phyloP scores from a whole-genome alignment of 2,329 filamentous ascomycete species.

The Venturia nashicola region DNA sequence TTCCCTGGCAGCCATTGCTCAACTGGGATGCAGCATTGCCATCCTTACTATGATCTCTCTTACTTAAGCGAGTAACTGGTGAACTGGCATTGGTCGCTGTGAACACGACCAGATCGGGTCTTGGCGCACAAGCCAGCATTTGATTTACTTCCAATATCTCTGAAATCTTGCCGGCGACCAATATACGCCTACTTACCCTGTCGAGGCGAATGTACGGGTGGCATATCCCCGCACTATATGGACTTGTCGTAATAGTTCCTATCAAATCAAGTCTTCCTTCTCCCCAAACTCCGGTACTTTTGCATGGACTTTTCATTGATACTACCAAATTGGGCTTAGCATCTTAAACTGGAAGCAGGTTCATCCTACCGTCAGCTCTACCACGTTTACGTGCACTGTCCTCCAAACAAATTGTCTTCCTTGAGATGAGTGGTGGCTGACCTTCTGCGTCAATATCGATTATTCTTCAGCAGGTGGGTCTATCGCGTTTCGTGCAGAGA shows the following conservation, averaged over 20 bases:
- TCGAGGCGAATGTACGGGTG: neutral
- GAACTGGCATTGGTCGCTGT: neutral
- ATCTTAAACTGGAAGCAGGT: neutral
- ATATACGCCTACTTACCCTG: neutral
- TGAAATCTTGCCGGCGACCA: neutral
- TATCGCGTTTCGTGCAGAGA: slow-evolving; percentile 1
- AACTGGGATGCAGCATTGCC: neutral
- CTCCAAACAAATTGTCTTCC: neutral
- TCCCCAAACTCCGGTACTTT: neutral
- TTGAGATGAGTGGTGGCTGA: neutral
- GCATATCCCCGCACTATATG: neutral
- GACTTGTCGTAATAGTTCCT: neutral
- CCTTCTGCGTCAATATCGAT: neutral
- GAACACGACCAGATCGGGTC: neutral
- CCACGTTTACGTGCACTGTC: neutral
- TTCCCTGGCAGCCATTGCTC: neutral
- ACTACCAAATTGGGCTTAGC: neutral
- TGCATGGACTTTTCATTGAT: neutral
- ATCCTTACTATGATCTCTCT: neutral
- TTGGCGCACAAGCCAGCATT: neutral
- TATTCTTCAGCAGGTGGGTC: neutral
- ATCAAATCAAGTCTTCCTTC: neutral
- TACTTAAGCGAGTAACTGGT: neutral
- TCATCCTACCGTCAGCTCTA: neutral
- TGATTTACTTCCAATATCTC: neutral